A percentile compares a stretch with the other conserved stretches of the same genome.
Conservation (phyloP, 768 basidiomycete genomes). For the Boletus vinaceobasis region DNA sequence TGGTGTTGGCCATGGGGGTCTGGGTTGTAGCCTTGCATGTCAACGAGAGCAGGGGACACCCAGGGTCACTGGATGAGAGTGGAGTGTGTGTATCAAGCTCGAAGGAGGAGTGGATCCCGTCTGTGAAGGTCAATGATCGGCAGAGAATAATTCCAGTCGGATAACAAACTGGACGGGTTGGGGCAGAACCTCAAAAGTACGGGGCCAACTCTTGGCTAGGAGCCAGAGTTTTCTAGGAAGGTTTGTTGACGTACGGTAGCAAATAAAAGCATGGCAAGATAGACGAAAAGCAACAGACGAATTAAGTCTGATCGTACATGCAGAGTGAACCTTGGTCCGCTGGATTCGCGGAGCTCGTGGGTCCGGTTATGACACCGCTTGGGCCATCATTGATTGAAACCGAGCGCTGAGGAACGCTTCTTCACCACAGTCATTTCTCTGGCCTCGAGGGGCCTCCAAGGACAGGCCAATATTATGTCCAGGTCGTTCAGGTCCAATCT, state of each 20-base stretch:
- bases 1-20: constrained; percentile 22
- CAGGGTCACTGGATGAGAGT: constrained; percentile 1
- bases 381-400: constrained; percentile 26
- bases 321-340: constrained; percentile 26
- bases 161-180: constrained; percentile 28
- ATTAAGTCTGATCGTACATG: constrained; percentile 34
- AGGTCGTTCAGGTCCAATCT: constrained; percentile 30
- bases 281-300: constrained; percentile 26
- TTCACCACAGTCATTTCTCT: constrained; percentile 31
- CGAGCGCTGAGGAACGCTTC: constrained; percentile 31
- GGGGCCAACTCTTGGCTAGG: constrained; percentile 11
- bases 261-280: constrained; percentile 33
- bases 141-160: constrained; percentile 17
- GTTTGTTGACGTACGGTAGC: constrained; percentile 26
- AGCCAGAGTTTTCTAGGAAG: constrained; percentile 25
- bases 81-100: constrained; percentile 5
- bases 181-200: constrained; percentile 19
- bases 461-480: constrained; percentile 25
- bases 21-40: constrained; percentile 30
- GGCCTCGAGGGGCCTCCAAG: constrained; percentile 47
- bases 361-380: constrained; percentile 28
- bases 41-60: constrained; percentile 5
- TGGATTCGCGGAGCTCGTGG: constrained; percentile 35
- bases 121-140: constrained; percentile 28
- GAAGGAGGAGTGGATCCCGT: constrained; percentile 5